Conservation (phyloP, 2,329 filamentous ascomycete species). For the Neurospora sp. region DNA sequence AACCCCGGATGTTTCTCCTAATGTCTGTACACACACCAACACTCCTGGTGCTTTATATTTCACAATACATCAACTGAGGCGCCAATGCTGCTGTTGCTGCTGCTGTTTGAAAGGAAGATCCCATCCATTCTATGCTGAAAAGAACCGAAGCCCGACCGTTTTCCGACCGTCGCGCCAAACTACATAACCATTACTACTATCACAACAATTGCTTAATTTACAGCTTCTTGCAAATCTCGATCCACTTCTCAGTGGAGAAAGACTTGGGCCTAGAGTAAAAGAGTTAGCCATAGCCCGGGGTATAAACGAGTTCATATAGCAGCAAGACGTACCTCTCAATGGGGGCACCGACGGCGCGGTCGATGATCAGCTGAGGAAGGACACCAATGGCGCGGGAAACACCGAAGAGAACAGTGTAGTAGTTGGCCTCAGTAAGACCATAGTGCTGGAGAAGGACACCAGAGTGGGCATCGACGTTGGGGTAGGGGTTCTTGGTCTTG, state of each 20-base stretch:
- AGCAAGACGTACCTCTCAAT: slow-evolving; percentile 61
- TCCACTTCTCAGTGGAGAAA: slow-evolving; percentile 95
- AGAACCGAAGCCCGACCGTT: slow-evolving; percentile 15
- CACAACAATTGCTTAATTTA: slow-evolving; percentile 39
- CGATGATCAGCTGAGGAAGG: slow-evolving; percentile 98
- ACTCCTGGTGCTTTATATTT: neutral
- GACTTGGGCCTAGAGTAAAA: slow-evolving; percentile 60
- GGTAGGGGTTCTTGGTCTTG: slow-evolving; percentile 99
- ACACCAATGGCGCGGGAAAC: slow-evolving; percentile 97
- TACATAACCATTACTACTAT: slow-evolving; percentile 11
- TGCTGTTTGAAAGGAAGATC: slow-evolving; percentile 4
- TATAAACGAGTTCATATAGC: neutral
- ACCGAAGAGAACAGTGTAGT: slow-evolving; percentile 99
- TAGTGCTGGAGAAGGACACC: slow-evolving; percentile 99
- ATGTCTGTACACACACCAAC: neutral
- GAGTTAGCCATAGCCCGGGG: slow-evolving; percentile 1
- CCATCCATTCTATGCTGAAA: slow-evolving; percentile 20
- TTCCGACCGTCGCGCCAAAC: slow-evolving; percentile 13
- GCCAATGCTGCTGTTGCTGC: neutral
- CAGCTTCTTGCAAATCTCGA: slow-evolving; percentile 86
- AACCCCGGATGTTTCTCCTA: neutral
- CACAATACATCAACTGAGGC: neutral
- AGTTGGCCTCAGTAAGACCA: slow-evolving; percentile 96
- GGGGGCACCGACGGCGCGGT: slow-evolving; percentile 90
- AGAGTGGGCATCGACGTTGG: slow-evolving; percentile 98